phyloP scores from a whole-genome alignment of 2,329 filamentous ascomycete species.

The Setomelanomma holmii region DNA sequence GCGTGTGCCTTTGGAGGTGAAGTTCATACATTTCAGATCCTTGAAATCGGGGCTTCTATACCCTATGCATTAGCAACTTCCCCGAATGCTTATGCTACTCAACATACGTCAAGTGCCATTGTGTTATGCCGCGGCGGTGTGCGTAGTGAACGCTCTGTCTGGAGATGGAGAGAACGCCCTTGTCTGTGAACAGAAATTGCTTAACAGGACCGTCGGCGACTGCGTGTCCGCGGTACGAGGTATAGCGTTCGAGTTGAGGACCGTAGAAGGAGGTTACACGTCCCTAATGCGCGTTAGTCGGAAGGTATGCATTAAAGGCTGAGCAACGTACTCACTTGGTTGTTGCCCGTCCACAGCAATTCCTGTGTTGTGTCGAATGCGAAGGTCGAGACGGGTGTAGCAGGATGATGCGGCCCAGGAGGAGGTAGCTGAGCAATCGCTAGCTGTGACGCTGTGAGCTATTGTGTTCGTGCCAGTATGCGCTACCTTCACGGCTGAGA shows the following conservation, averaged over 20 bases:
- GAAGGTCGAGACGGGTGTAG: conserved; percentile 77
- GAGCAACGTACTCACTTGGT: conserved; percentile 69
- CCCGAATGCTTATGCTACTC: not conserved
- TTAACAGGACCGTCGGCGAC: conserved; percentile 77
- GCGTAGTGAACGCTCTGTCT: conserved; percentile 87
- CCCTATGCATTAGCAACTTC: conserved; percentile 22
- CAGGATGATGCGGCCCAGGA: conserved; percentile 69
- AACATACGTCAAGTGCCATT: conserved; percentile 84
- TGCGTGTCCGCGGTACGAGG: conserved; percentile 83
- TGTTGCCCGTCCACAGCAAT: conserved; percentile 90
- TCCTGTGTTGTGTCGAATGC: conserved; percentile 91
- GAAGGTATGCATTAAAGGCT: not conserved
- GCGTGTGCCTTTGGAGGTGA: conserved; percentile 82
- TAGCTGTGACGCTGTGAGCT: conserved; percentile 62
- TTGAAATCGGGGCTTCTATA: conserved; percentile 75
- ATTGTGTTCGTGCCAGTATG: conserved; percentile 2
- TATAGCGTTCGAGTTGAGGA: conserved; percentile 84
- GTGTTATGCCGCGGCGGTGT: conserved; percentile 77
- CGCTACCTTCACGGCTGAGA: not conserved
- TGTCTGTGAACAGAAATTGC: conserved; percentile 90
- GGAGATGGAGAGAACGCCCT: conserved; percentile 86
- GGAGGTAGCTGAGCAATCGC: conserved; percentile 82
- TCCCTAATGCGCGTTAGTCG: conserved; percentile 64
- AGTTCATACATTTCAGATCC: conserved; percentile 93
- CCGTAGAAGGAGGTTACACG: conserved; percentile 89